Evolutionary conservation across 2,329 filamentous ascomycete genomes (phyloP), one percentile per base, ranked within the genome.

Genomic region (Cercospora sp.): DNA sequence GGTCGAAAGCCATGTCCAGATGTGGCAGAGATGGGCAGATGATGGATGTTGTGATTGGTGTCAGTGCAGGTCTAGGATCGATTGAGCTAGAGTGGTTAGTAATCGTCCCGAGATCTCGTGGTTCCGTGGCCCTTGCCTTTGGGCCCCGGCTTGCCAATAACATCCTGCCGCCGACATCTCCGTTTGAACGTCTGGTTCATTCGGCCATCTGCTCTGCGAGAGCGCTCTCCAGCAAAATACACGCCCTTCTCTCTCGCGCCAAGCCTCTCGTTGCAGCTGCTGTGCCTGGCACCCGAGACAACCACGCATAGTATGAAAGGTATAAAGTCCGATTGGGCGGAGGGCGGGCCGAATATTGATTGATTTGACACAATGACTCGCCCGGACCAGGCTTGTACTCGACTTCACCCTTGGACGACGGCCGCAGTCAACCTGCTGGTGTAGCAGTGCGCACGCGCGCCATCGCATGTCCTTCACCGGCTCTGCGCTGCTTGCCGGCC

Each of bases 311-410:
- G 6, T 16, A 12, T 12, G 49, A 13, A 26, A 53, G 18, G 18
- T 53, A 24, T n/a, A 13, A 28, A 24, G 24, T 55, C 49, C 12
- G 49, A 26, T 55, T n/a, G 49, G 49, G 24, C 30, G 55, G 55
- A 32, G 55, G 7, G 13, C 32, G 55, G 16, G 30, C 55, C 55
- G 55, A 30, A 59, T 37, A 37, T 18, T 59, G 30, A 57, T n/a
- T n/a, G 24, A 16, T 12, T 59, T 59, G 55, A 59, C 55, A 59
- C 55, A 18, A 59, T 59, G 55, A 59, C 55, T 59, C 55, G 55
- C 55, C 28, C 34, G 28, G 32, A 59, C 55, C 55, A 59, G 55
- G 13, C 28, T 37, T 37, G 13, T 4, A 21, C 18, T 59, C 3
- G n/a, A 21, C 55, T 24, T 32, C 55, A 59, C n/a, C 24, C 55